phyloP scores from a whole-genome alignment of 2,329 filamentous ascomycete genomes.

The Pseudopyricularia javanii region DNA sequence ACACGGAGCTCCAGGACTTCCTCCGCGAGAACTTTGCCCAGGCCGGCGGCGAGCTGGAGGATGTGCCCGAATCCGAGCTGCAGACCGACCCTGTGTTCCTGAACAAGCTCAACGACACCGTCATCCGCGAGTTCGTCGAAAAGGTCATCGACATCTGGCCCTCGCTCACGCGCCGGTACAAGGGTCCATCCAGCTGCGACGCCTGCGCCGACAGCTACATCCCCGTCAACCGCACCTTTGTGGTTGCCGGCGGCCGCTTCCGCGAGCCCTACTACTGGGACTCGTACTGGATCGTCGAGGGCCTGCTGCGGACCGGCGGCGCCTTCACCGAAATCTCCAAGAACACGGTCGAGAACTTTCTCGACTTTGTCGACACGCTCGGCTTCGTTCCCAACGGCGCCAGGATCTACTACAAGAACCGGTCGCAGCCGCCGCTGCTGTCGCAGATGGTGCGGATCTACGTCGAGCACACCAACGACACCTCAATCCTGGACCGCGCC shows the following conservation, averaged over 20 bases:
- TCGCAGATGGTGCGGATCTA: constrained; percentile 55
- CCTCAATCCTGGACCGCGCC: constrained; percentile 44
- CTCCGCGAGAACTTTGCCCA: constrained; percentile 50
- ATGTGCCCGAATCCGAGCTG: constrained; percentile 37
- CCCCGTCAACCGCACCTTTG: constrained; percentile 53
- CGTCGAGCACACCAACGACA: constrained; percentile 52
- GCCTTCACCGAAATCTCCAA: constrained; percentile 49
- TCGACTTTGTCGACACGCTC: constrained; percentile 51
- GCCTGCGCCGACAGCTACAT: constrained; percentile 54
- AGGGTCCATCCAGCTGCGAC: constrained; percentile 37
- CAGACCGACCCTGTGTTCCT: constrained; percentile 46
- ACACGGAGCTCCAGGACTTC: constrained; percentile 48
- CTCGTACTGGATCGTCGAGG: constrained; percentile 56
- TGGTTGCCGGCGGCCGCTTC: constrained; percentile 61
- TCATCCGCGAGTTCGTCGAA: constrained; percentile 45
- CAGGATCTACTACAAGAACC: constrained; percentile 55
- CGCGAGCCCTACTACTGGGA: constrained; percentile 63
- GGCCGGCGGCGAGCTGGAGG: constrained; percentile 49
- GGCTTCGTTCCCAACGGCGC: constrained; percentile 59
- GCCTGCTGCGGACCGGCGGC: constrained; percentile 51
- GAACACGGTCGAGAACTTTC: constrained; percentile 59
- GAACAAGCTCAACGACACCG: constrained; percentile 39
- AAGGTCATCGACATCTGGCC: constrained; percentile 62
- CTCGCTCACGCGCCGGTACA: constrained; percentile 49
- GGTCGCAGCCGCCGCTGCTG: constrained; percentile 54